These are phyloP conservation scores for Chrysosporium queenslandicum DNA, from an alignment of 2,329 filamentous ascomycete species.

Conservation along the genomic window DNA sequence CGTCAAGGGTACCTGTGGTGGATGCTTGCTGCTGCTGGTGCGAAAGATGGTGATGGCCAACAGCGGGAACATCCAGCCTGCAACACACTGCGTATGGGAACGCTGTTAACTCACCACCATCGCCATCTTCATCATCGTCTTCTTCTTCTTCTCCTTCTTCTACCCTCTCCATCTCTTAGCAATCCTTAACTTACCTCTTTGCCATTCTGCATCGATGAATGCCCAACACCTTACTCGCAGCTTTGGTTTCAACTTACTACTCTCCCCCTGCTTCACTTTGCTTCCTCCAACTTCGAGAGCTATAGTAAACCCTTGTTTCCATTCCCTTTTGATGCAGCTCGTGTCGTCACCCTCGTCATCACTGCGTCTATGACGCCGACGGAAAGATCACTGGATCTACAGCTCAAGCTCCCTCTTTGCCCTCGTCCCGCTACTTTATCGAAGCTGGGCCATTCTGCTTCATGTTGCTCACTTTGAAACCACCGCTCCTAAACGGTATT, in stretches of 20 bases:
- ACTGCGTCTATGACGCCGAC: neutral
- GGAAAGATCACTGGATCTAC: neutral
- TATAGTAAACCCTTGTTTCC: neutral
- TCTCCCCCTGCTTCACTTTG: neutral
- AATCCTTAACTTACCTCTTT: neutral
- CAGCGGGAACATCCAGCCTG: neutral
- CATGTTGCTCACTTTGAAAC: conserved; percentile 46
- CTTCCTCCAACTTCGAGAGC: neutral
- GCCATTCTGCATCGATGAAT: neutral
- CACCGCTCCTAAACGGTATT: conserved; percentile 39
- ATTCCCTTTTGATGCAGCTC: neutral
- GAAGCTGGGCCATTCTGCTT: neutral
- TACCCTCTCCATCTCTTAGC: neutral
- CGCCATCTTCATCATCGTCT: neutral
- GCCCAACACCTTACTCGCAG: neutral
- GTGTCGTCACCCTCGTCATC: neutral
- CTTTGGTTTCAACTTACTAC: neutral
- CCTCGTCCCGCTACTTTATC: neutral
- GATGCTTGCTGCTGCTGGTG: neutral
- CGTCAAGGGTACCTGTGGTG: neutral
- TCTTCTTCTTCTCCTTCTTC: neutral
- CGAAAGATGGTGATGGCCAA: neutral
- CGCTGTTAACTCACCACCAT: neutral
- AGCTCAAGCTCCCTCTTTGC: neutral
- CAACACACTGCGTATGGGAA: conserved; percentile 9